These are phyloP conservation scores for Rhizodiscina lignyota DNA, from an alignment of 495 filamentous ascomycete genomes.

Conservation along the genomic window DNA sequence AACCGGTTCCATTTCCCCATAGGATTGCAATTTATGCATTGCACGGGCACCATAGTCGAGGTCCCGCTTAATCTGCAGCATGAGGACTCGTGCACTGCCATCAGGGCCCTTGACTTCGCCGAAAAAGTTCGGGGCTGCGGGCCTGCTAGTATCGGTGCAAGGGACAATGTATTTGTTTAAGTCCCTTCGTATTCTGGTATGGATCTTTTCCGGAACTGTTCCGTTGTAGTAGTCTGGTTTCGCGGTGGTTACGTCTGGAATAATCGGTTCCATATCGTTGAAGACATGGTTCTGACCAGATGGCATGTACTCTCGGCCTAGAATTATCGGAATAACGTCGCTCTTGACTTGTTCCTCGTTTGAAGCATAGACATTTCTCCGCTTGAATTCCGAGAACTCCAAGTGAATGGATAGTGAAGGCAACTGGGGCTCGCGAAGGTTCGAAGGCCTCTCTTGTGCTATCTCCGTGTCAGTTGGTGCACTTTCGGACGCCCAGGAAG, in stretches of 20 bases:
- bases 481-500: too few species aligned
- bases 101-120: slow-evolving; percentile 19
- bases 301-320: slow-evolving; percentile 5
- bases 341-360: slow-evolving; percentile 15
- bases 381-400: slow-evolving; percentile 12
- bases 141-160: slow-evolving; percentile 14
- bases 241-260: slow-evolving; percentile 11
- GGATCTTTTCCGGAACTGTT: slow-evolving; percentile 9
- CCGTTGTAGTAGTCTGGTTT: slow-evolving; percentile 24
- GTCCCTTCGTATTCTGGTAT: slow-evolving; percentile 7
- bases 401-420: too few species aligned
- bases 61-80: slow-evolving; percentile 22
- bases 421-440: too few species aligned
- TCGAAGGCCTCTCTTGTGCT: too few species aligned
- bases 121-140: slow-evolving; percentile 23
- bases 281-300: slow-evolving; percentile 12
- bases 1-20: slow-evolving; percentile 13
- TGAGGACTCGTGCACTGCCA: slow-evolving; percentile 16
- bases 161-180: slow-evolving; percentile 19
- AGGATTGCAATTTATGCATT: slow-evolving; percentile 27
- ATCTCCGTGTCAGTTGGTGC: too few species aligned
- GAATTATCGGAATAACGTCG: slow-evolving; percentile 16
- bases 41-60: slow-evolving; percentile 27
- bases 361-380: slow-evolving; percentile 11
- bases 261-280: slow-evolving; percentile 15